phyloP scores from a whole-genome alignment of 1,284 basidiomycete species.

The Dichomitus squalens region DNA sequence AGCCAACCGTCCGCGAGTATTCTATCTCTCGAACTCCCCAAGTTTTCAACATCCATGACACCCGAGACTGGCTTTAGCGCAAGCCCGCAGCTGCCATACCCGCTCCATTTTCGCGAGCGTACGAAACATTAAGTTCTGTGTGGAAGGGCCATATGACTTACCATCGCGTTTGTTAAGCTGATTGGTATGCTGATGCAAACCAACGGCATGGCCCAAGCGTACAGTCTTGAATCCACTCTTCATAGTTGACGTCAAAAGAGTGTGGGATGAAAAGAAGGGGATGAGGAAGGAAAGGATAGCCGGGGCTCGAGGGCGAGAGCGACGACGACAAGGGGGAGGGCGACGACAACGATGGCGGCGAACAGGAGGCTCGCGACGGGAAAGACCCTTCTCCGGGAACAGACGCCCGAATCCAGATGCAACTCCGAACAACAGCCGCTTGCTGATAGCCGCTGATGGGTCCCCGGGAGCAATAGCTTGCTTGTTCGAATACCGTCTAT shows the following conservation, averaged over 20 bases:
- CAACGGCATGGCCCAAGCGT: conserved; percentile 22
- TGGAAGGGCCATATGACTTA: conserved; percentile 9
- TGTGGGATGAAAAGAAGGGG: conserved; percentile 5
- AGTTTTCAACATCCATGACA: background rate
- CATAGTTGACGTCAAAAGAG: conserved; percentile 17
- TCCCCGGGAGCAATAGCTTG: no score
- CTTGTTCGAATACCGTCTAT: no score
- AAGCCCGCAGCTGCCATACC: background rate
- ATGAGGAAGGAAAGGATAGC: conserved; percentile 1
- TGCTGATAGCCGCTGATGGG: no score
- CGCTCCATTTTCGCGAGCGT: background rate
- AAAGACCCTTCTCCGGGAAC: background rate
- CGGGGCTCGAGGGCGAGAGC: conserved; percentile 7
- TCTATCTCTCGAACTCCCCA: no score
- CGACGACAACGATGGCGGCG: conserved; percentile 7
- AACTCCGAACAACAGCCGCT: background rate
- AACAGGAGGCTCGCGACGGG: background rate
- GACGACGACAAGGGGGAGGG: conserved; percentile 10
- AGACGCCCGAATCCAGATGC: background rate
- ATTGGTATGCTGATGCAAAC: conserved; percentile 3
- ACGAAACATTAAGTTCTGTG: no score
- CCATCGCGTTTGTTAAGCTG: conserved; percentile 23
- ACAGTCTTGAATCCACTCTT: conserved; percentile 24
- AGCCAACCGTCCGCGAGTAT: no score
- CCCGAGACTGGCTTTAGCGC: background rate